phyloP scores from a whole-genome alignment of 768 basidiomycete species.

The Candolleomyces aberdarensis region DNA sequence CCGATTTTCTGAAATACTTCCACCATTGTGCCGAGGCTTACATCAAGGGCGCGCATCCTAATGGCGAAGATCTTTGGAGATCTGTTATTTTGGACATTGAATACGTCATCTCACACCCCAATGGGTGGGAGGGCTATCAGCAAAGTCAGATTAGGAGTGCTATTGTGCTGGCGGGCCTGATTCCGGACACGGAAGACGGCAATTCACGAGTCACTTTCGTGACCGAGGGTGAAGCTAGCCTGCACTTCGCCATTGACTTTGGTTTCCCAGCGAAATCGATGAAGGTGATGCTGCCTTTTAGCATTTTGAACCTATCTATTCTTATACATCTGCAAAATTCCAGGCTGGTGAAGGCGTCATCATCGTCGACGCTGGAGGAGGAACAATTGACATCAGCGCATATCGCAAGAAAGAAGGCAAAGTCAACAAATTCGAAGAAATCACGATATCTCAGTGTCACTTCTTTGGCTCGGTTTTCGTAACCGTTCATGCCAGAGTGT shows the following conservation, averaged over 20 bases:
- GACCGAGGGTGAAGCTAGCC: conserved; percentile 11
- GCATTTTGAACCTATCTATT: neutral
- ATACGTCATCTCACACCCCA: conserved; percentile 55
- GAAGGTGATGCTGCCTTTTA: neutral
- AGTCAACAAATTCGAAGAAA: conserved; percentile 34
- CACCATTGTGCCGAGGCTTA: conserved; percentile 39
- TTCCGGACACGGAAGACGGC: conserved; percentile 10
- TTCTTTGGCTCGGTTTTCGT: conserved; percentile 47
- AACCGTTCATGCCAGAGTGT: conserved; percentile 30
- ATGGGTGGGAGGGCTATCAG: conserved; percentile 42
- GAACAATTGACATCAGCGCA: conserved; percentile 41
- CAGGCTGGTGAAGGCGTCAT: conserved; percentile 21
- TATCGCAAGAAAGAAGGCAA: conserved; percentile 23
- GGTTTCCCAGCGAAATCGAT: conserved; percentile 2
- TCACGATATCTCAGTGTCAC: conserved; percentile 36
- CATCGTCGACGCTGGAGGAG: conserved; percentile 42
- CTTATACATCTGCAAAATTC: neutral
- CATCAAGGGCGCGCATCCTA: conserved; percentile 41
- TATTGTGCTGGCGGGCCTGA: conserved; percentile 6
- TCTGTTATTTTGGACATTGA: conserved; percentile 39
- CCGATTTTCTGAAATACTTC: conserved; percentile 49
- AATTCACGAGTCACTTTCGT: conserved; percentile 6
- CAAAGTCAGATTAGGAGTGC: conserved; percentile 10
- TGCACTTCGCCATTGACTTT: conserved; percentile 7
- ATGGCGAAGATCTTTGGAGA: conserved; percentile 40